Percentiles rank a stretch among this genome's conserved stretches.
Conservation (phyloP, 129 eudicot species). For the Tagetes patula region DNA sequence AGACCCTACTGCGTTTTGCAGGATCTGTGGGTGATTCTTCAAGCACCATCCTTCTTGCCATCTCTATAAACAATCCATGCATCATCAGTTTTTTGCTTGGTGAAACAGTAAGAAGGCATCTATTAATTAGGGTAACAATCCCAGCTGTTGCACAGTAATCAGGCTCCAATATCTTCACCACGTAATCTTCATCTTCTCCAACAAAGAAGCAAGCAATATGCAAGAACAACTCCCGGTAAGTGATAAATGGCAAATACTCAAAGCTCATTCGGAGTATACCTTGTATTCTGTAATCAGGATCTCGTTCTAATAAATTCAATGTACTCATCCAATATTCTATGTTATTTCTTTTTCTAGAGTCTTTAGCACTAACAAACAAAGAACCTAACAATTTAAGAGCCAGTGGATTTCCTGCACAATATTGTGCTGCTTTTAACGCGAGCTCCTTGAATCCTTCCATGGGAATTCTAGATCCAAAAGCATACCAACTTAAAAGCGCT, state of each 20-base stretch:
- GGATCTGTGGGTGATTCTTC: slow-evolving; percentile 27
- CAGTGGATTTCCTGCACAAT: slow-evolving; percentile 39
- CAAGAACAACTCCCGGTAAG: slow-evolving; percentile 32
- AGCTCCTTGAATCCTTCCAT: slow-evolving; percentile 32
- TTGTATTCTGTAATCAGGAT: slow-evolving; percentile 18
- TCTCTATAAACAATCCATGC: slow-evolving; percentile 30
- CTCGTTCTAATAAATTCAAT: slow-evolving; percentile 26
- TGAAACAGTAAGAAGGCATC: slow-evolving; percentile 30
- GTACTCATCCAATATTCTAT: slow-evolving; percentile 35
- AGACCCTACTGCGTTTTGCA: slow-evolving; percentile 31
- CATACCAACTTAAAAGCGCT: slow-evolving; percentile 46
- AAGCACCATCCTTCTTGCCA: slow-evolving; percentile 28
- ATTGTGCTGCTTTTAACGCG: slow-evolving; percentile 21
- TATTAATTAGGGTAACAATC: slow-evolving; percentile 17
- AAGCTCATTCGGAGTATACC: slow-evolving; percentile 22
- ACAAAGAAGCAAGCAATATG: slow-evolving; percentile 46
- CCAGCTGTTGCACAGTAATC: slow-evolving; percentile 28
- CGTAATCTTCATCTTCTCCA: slow-evolving; percentile 25
- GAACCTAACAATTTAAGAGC: slow-evolving; percentile 40
- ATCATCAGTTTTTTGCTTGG: slow-evolving; percentile 28
- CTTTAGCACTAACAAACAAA: slow-evolving; percentile 25
- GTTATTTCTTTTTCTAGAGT: slow-evolving; percentile 31
- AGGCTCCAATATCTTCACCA: slow-evolving; percentile 26
- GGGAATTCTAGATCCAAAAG: slow-evolving; percentile 40
- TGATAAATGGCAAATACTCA: slow-evolving; percentile 11